Evolutionary conservation across 1,284 basidiomycete species (phyloP), one percentile per base, ranked within the genome.

Genomic region (Athelia sp.): DNA sequence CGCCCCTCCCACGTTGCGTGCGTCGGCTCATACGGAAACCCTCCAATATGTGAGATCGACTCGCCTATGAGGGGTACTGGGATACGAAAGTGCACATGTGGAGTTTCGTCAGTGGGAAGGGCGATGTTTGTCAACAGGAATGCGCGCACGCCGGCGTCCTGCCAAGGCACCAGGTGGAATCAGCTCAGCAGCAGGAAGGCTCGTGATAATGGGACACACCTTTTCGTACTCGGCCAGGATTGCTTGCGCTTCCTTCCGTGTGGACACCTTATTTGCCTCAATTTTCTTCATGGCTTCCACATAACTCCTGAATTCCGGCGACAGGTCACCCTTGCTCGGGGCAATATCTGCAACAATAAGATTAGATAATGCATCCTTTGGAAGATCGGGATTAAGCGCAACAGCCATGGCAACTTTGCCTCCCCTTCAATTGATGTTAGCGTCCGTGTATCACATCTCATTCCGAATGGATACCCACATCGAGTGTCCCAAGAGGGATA

Each of bases 391-490:
- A 59, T 75, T 63, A 19, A 95, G 76, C 0, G 91, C 90, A 24
- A 90, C 68, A 1, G 84, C 64, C 89, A 92, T 92, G 0, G 86
- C 88, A 1, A 83, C 87, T 66, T 95, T 95, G 13, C 93, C 93
- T 50, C 93, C 92, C 87, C 88, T 91, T 11, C 48, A 2, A 26
- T 22, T 46, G 35, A 4, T 43, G 31, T 17, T 49, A 34, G 43
- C 19, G 9, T 31, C 22, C 24, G 31, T 24, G 21, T 45, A 43
- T 14, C 34, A 22, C 32, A n/a, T n/a, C n/a, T n/a, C n/a, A n/a
- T n/a, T n/a, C n/a, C n/a, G 32, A 19, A 14, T 44, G 32, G n/a
- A 46, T 31, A 67, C 81, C 43, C 58, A 89, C 90, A 94, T 92
- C 2, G 90, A 93, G 60, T 93, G 92, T 0, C 91, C 93, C 6